Evolutionary conservation across 2,329 filamentous ascomycete species (phyloP).

Genomic region (Alternaria incomplexa): DNA sequence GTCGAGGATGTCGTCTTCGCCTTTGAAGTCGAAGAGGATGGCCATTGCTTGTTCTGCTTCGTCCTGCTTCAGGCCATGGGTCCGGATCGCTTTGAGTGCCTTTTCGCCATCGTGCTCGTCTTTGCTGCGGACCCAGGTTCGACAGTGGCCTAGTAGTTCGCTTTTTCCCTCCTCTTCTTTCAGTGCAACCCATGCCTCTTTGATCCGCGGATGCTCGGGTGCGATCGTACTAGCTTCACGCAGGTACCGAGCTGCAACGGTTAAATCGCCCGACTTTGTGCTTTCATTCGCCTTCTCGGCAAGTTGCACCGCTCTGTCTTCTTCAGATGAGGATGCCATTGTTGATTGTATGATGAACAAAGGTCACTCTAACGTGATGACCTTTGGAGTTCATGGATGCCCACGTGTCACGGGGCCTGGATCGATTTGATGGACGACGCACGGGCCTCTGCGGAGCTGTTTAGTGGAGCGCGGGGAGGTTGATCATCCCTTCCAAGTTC

Average conservation of each 20-base stretch:
- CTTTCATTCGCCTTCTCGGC: constrained; percentile 36
- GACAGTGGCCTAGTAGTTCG: constrained; percentile 43
- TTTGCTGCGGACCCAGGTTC: constrained; percentile 41
- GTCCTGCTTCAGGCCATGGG: constrained; percentile 42
- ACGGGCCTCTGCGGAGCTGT: constrained; percentile 21
- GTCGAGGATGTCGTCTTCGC: constrained; percentile 51
- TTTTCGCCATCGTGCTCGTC: constrained; percentile 51
- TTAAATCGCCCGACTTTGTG: constrained; percentile 41
- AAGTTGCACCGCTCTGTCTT: constrained; percentile 40
- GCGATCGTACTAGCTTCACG: constrained; percentile 54
- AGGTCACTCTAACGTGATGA: constrained; percentile 22
- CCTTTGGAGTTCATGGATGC: constrained; percentile 20
- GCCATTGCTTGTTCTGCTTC: constrained; percentile 50
- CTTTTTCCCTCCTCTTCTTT: constrained; percentile 47
- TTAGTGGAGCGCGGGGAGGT: constrained; percentile 10
- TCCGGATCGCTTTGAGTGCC: constrained; percentile 39
- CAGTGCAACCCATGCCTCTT: constrained; percentile 50
- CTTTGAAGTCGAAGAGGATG: constrained; percentile 51
- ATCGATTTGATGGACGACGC: constrained; percentile 15
- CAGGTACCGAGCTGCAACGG: constrained; percentile 50
- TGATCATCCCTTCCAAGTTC: no score
- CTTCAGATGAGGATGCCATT: constrained; percentile 38
- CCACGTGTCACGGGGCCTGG: constrained; percentile 23
- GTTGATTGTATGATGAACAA: constrained; percentile 12
- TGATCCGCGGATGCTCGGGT: constrained; percentile 50